Evolutionary conservation across 2,329 filamentous ascomycete species (phyloP), one percentile per base, ranked within the genome.

Genomic region (Aspergillus carbonarius): DNA sequence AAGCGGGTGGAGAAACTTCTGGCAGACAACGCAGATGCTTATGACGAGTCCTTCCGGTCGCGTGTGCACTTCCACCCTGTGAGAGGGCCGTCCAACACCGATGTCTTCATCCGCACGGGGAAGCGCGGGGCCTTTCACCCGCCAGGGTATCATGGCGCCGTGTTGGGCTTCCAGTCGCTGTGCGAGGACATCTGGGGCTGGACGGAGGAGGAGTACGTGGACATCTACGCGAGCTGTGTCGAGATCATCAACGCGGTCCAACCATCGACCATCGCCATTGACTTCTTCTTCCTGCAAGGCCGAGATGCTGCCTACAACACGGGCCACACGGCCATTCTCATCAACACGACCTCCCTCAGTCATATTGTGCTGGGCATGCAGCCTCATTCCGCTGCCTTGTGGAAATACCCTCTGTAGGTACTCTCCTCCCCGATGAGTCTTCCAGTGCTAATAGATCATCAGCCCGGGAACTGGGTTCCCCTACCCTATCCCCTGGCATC

Each of bases 321-420:
- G 2, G 68, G 67, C 0, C 62, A 72, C 34, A 72, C 72, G 5
- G 74, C 72, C 8, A 69, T 76, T 0, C 65, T 80, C 1, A 66
- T 83, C 6, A 78, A 76, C 49, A 80, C 81, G 1, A 82, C 80
- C 37, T 79, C 42, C 63, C 78, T 71, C 69, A 80, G 64, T 72
- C 81, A 58, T 76, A 78, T 64, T 63, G 79, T 37, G 47, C 63
- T 62, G 59, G 76, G 15, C 39, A 60, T 72, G 32, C 81, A 83
- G 59, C 76, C 78, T 2, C 65, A 66, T 23, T 64, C 62, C 5
- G 68, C 61, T 5, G 64, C 65, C 15, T 60, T 71, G 0, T 74
- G 72, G 72, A 72, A 73, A 50, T 74, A 72, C 49, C 72, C 72
- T 2, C 57, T 70, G 72, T 74, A 62, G 60, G 71, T 30, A 27